Conservation (phyloP, 2,329 filamentous ascomycete genomes). For the Neonectria sp. region DNA sequence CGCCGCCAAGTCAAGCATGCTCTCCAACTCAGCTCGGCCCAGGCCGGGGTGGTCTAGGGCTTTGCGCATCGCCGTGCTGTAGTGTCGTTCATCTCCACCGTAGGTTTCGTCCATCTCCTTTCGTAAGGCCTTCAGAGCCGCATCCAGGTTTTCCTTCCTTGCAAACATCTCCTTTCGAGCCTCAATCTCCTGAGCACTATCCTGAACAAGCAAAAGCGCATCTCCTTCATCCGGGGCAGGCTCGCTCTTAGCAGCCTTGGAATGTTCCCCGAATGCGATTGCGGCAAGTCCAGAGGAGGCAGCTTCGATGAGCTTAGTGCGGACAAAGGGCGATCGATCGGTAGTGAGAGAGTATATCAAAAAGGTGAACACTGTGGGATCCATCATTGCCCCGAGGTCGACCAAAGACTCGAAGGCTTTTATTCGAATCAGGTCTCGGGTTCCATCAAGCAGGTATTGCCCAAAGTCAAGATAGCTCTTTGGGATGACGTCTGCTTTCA, state of each 20-base stretch:
- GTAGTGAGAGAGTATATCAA: conserved; percentile 72
- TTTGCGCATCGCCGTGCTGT: conserved; percentile 60
- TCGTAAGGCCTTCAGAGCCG: conserved; percentile 63
- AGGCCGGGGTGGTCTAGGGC: conserved; percentile 58
- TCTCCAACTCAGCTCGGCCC: conserved; percentile 59
- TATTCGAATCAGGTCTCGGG: conserved; percentile 73
- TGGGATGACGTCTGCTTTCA: conserved; percentile 75
- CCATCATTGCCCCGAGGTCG: conserved; percentile 73
- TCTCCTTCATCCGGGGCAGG: conserved; percentile 55
- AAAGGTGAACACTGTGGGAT: conserved; percentile 68
- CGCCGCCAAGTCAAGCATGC: conserved; percentile 60
- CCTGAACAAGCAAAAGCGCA: conserved; percentile 59
- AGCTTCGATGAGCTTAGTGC: conserved; percentile 71
- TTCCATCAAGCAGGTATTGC: conserved; percentile 76
- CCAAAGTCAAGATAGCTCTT: conserved; percentile 69
- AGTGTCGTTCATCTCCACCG: conserved; percentile 54
- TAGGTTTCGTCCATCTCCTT: conserved; percentile 62
- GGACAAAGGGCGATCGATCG: conserved; percentile 75
- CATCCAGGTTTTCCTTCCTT: conserved; percentile 74
- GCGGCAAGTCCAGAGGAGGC: conserved; percentile 73
- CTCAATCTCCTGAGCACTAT: conserved; percentile 66
- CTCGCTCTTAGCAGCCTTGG: conserved; percentile 61
- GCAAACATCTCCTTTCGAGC: conserved; percentile 75
- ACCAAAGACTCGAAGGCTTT: conserved; percentile 76
- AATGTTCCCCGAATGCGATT: conserved; percentile 74